Conservation (phyloP, 2,329 filamentous ascomycete genomes). For the Allantophomopsis cytisporea region DNA sequence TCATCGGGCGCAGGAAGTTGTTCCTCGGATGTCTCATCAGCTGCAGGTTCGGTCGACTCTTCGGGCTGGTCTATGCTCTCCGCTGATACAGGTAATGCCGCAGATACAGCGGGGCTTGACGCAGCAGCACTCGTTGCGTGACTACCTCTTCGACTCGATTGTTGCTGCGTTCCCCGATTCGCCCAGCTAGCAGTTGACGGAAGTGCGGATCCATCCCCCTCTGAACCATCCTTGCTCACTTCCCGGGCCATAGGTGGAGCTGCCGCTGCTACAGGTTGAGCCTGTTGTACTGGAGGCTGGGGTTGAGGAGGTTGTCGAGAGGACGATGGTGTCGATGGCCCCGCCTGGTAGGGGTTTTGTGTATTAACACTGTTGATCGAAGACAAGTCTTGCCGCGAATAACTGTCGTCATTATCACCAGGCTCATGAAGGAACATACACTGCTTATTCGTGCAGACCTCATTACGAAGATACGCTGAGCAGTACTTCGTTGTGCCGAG, state of each 20-base stretch:
- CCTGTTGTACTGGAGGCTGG: constrained; percentile 18
- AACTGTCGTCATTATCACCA: constrained; percentile 96
- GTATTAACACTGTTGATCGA: constrained; percentile 86
- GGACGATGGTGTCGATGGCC: constrained; percentile 35
- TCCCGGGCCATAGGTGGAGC: constrained; percentile 60
- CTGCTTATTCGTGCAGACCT: constrained; percentile 86
- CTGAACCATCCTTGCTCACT: constrained; percentile 64
- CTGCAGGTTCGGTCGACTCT: constrained; percentile 5
- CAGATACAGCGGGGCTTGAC: constrained; percentile 67
- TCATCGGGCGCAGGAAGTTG: constrained; percentile 2
- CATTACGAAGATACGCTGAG: constrained; percentile 88
- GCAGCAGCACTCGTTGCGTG: constrained; percentile 70
- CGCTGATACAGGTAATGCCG: constrained; percentile 36
- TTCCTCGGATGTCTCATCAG: constrained; percentile 2
- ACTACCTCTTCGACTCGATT: constrained; percentile 58
- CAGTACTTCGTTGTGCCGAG: constrained; percentile 95
- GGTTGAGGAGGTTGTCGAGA: constrained; percentile 35
- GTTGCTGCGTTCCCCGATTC: constrained; percentile 48
- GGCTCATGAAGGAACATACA: constrained; percentile 98
- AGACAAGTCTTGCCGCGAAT: constrained; percentile 85
- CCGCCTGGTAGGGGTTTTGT: constrained; percentile 34
- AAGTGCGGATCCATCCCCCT: constrained; percentile 77
- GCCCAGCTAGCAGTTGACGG: constrained; percentile 94
- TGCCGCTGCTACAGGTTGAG: constrained; percentile 19
- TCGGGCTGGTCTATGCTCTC: constrained; percentile 32